Evolutionary conservation across 768 basidiomycete species (phyloP).

Genomic region (Heimioporus sp.): DNA sequence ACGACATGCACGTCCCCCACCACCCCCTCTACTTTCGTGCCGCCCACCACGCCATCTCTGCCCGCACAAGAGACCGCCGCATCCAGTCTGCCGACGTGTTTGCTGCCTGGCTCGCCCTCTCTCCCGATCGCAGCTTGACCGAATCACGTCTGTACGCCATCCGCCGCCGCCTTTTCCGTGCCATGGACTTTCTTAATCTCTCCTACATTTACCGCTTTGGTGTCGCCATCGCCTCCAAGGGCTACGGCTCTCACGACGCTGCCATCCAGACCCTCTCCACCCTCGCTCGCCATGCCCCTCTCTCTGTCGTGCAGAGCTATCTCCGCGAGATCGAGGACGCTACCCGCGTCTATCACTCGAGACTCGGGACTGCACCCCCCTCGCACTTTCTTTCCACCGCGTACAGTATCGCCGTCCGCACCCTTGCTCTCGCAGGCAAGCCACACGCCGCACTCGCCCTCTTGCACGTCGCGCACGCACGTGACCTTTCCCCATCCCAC

Average conservation of each 20-base stretch:
- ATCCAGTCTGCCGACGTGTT: conserved; percentile 16
- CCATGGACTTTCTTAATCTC: conserved; percentile 30
- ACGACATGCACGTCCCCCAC: conserved; percentile 37
- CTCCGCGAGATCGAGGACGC: conserved; percentile 30
- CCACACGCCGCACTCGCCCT: conserved; percentile 44
- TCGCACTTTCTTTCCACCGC: conserved; percentile 8
- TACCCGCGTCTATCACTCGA: conserved; percentile 9
- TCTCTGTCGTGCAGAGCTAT: conserved; percentile 36
- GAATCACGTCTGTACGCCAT: conserved; percentile 23
- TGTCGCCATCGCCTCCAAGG: conserved; percentile 44
- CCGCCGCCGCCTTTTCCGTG: conserved; percentile 34
- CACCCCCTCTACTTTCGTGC: conserved; percentile 37
- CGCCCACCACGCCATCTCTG: conserved; percentile 27
- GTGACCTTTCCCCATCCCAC: conserved; percentile 30
- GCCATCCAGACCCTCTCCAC: conserved; percentile 32
- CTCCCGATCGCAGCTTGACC: conserved; percentile 32
- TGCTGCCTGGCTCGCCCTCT: conserved; percentile 45
- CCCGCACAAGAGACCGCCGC: no score
- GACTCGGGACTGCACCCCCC: conserved; percentile 2
- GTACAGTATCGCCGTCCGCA: conserved; percentile 42
- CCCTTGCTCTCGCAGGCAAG: conserved; percentile 38
- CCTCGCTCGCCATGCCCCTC: conserved; percentile 43
- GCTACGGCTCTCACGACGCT: conserved; percentile 30
- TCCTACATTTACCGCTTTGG: conserved; percentile 42
- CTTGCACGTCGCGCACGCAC: conserved; percentile 35